These are phyloP conservation scores for Trametes gibbosa DNA, from an alignment of 768 basidiomycete species.

Conservation along the genomic window DNA sequence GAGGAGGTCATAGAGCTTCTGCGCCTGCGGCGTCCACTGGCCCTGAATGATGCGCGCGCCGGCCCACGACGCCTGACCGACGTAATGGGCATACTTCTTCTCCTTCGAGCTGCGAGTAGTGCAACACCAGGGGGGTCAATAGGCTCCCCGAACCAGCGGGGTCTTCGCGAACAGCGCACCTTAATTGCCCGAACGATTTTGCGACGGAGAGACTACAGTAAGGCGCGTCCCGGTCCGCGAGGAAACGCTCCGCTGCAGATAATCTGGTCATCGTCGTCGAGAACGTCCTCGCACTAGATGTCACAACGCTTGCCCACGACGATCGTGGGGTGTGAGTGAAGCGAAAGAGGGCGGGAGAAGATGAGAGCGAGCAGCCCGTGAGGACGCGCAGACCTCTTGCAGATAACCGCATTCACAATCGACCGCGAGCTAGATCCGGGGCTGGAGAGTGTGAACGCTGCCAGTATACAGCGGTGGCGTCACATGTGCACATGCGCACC, in stretches of 20 bases:
- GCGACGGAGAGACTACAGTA: slow-evolving; percentile 69
- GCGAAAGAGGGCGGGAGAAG: neutral
- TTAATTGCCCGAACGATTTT: slow-evolving; percentile 67
- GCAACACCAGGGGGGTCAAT: neutral
- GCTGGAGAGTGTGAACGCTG: neutral
- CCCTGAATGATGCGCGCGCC: slow-evolving; percentile 81
- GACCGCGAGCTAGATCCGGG: slow-evolving; percentile 3
- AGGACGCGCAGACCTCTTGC: slow-evolving; percentile 6
- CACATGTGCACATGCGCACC: neutral
- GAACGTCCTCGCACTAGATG: slow-evolving; percentile 3
- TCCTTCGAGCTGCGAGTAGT: slow-evolving; percentile 54
- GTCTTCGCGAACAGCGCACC: slow-evolving; percentile 34
- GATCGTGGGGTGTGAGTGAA: neutral
- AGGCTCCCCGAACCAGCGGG: too few relatives aligned
- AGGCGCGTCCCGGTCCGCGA: slow-evolving; percentile 76
- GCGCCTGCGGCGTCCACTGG: slow-evolving; percentile 77
- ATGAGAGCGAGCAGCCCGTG: neutral
- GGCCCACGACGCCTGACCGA: slow-evolving; percentile 76
- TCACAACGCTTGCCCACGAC: neutral
- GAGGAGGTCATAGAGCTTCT: slow-evolving; percentile 67
- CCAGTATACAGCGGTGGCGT: neutral
- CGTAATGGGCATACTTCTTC: slow-evolving; percentile 75
- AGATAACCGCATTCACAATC: slow-evolving; percentile 15
- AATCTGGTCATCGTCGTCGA: slow-evolving; percentile 33
- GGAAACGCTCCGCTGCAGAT: slow-evolving; percentile 54